Evolutionary conservation across 306 rosid genomes (phyloP), one percentile per base, ranked within the genome.

Genomic region (Vigna unguiculata): DNA sequence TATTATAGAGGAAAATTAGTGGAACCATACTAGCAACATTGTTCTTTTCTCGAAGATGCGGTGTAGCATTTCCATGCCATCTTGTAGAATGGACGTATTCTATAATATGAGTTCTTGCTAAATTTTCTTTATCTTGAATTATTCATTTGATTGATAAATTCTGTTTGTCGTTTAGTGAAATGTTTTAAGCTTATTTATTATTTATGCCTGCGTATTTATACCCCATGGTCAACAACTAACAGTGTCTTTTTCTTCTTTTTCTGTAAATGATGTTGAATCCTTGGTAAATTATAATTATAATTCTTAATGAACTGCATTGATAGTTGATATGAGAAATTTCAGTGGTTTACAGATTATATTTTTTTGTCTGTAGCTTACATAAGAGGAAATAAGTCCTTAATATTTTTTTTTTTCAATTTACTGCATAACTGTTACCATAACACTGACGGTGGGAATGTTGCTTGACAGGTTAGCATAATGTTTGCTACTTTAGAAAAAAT

Each of bases 401-500:
- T 38, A 38, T 7, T 72, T 1, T 10, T 34, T 38, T 32, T 63
- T 64, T 16, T 66, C 55, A n/a, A 67, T 83, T 49, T 69, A 22
- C 36, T 3, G 5, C 25, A 9, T 67, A 61, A 62, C 34, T 62
- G 63, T 45, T 59, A 15, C 51, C 62, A 21, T 30, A 52, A 20
- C 55, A 65, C 79, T 64, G 41, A 17, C 48, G 55, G 9, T 69
- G 73, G 86, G 53, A 73, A 38, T 74, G 38, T 83, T 83, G 69
- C 74, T 78, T 71, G 78, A 83, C 90, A 95, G 98, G 97, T 95
- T 69, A 89, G 97, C 83, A 88, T 95, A 77, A 92, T 95, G 99
- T 95, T 95, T 85, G 96, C 85, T 14, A 95, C 99, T 41, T 82
- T 91, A 88, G 99, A 95, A 86, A 95, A 95, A 88, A 91, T 95